phyloP scores from a whole-genome alignment of 139 green algal genomes.

The Dunaliella sp. region DNA sequence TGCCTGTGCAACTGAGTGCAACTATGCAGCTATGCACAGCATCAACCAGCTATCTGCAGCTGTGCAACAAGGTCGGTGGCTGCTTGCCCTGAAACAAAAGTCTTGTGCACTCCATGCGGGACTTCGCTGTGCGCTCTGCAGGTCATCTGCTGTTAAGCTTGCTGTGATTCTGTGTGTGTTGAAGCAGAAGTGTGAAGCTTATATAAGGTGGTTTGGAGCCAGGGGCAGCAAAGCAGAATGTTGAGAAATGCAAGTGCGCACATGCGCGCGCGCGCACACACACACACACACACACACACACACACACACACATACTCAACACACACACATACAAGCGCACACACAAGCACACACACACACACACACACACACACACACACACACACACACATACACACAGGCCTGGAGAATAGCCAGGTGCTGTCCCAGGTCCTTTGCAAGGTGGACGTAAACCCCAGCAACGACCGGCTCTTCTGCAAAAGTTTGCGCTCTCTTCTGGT shows the following conservation, averaged over 20 bases:
- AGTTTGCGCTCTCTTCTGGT: neutral
- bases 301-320: neutral
- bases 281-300: neutral
- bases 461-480: neutral
- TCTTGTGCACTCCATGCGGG: too few relatives aligned
- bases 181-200: too few relatives aligned
- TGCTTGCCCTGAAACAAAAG: too few relatives aligned
- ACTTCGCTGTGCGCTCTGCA: too few relatives aligned
- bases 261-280: too few relatives aligned
- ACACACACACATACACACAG: neutral
- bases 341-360: neutral
- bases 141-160: too few relatives aligned
- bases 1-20: too few relatives aligned
- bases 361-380: neutral
- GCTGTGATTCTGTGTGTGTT: too few relatives aligned
- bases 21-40: too few relatives aligned
- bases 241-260: too few relatives aligned
- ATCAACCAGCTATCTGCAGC: neutral
- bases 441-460: neutral
- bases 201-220: too few relatives aligned
- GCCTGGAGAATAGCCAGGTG: neutral
- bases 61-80: neutral
- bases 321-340: neutral
- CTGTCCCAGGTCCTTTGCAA: conserved; percentile 1
- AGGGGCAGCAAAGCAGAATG: too few relatives aligned